Evolutionary conservation across 2,329 filamentous ascomycete species (phyloP), one percentile per base, ranked within the genome.

Genomic region (Stylonectria norvegica): DNA sequence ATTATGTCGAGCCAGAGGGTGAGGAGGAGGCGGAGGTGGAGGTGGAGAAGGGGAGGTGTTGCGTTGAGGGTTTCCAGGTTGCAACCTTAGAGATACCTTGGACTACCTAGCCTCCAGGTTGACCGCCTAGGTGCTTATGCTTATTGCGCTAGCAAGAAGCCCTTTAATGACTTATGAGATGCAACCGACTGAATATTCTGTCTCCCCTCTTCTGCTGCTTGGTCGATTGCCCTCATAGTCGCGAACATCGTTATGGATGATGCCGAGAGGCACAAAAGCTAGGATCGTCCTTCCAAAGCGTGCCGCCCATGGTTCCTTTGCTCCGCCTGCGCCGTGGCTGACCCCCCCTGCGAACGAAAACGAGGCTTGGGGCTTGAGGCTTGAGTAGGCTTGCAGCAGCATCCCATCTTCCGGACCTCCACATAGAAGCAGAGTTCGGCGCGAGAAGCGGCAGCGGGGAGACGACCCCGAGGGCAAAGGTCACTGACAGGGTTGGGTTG

Each of bases 241-340:
- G n/a, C n/a, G n/a, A n/a, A n/a, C n/a, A n/a, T n/a, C n/a, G n/a
- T n/a, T n/a, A n/a, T n/a, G n/a, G n/a, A 36, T 23, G 32, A 42
- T 32, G n/a, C 20, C 20, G 25, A 23, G 38, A 25, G 23, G 20
- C 34, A 28, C n/a, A 43, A n/a, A 29, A 27, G 40, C 30, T n/a
- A 34, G 30, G 20, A 43, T 37, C 28, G 20, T 19, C 32, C 27
- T 28, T 29, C 15, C 43, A 42, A 22, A 19, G 12, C 14, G 38
- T 42, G 22, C 7, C 20, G 29, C 32, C 38, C 31, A 32, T 17
- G n/a, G 35, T 48, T 56, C 50, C 49, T 49, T 49, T 56, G 47
- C 47, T 56, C 53, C 53, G 53, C 47, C 35, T 38, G 39, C 33
- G 38, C 36, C 53, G 46, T 50, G 44, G 43, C 51, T 47, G 46